Conservation (phyloP, 163 green algal genomes). For the Chlamydomonas reinhardtii region DNA sequence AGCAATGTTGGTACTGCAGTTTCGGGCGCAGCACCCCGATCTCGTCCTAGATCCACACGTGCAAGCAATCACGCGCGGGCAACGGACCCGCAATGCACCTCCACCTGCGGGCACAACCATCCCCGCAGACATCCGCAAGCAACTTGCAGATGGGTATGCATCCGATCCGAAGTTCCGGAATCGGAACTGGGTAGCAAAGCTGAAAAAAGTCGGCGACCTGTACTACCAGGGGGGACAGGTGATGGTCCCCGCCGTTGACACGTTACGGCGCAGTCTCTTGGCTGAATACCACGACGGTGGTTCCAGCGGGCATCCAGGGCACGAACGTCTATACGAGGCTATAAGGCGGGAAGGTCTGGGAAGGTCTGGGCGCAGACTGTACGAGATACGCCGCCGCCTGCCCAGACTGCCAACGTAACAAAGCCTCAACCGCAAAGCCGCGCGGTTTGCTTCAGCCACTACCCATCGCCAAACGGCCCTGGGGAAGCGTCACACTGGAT, state of each 20-base stretch:
- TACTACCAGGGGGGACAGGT: neutral
- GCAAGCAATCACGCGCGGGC: too few species aligned
- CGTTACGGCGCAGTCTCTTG: neutral
- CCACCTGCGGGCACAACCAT: too few species aligned
- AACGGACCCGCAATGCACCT: too few species aligned
- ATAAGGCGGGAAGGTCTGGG: neutral
- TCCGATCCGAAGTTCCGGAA: too few species aligned
- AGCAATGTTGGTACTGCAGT: too few species aligned
- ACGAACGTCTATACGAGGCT: neutral
- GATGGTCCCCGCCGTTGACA: neutral
- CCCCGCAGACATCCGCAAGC: too few species aligned
- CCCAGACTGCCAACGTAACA: slow-evolving; percentile 48
- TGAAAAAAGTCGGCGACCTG: neutral
- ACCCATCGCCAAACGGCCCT: slow-evolving; percentile 45
- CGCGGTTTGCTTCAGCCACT: slow-evolving; percentile 57
- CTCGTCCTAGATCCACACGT: too few species aligned
- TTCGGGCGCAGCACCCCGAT: too few species aligned
- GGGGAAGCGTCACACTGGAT: slow-evolving; percentile 60
- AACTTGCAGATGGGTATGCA: too few species aligned
- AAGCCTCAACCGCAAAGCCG: slow-evolving; percentile 49
- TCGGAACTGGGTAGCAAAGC: too few species aligned
- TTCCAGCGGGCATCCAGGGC: neutral
- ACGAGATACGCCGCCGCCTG: neutral
- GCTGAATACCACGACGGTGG: slow-evolving; percentile 1
- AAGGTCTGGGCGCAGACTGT: neutral